These are phyloP conservation scores for Phytopythium aichiense DNA, from an alignment of 352 stramenopile genomes.

Conservation along the genomic window DNA sequence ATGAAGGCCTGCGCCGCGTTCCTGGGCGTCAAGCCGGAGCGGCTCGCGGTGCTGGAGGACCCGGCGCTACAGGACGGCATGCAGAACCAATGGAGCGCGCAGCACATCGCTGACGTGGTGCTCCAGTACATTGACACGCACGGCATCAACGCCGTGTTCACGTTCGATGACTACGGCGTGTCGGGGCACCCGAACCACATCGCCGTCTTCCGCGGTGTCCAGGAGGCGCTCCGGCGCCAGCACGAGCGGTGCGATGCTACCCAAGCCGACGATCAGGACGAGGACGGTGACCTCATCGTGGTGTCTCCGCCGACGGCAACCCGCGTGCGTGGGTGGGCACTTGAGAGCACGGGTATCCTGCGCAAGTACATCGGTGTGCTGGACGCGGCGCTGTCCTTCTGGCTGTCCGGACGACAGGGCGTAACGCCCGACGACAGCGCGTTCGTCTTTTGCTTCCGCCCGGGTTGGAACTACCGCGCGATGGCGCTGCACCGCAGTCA, in stretches of 20 bases:
- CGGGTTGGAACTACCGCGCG: slow-evolving; percentile 82
- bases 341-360: slow-evolving; percentile 72
- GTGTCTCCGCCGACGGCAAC: slow-evolving; percentile 2
- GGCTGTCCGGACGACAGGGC: slow-evolving; percentile 14
- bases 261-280: background rate
- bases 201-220: slow-evolving; percentile 57
- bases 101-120: slow-evolving; percentile 64
- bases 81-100: slow-evolving; percentile 58
- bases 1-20: slow-evolving; percentile 50
- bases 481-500: slow-evolving; percentile 93
- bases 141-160: slow-evolving; percentile 84
- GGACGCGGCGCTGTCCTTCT: slow-evolving; percentile 56
- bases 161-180: slow-evolving; percentile 92
- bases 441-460: slow-evolving; percentile 57
- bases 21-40: slow-evolving; percentile 38
- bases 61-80: slow-evolving; percentile 85
- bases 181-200: slow-evolving; percentile 95
- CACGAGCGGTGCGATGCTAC: slow-evolving; percentile 30
- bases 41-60: slow-evolving; percentile 75
- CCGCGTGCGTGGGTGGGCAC: slow-evolving; percentile 43
- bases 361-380: slow-evolving; percentile 89
- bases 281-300: background rate
- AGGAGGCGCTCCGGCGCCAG: slow-evolving; percentile 35
- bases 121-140: slow-evolving; percentile 47
- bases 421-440: slow-evolving; percentile 16